Percentiles rank a stretch among this genome's conserved stretches.
Evolutionary conservation across 225 moss, liverwort and hornwort genomes (phyloP).

Genomic region (Sphagnum contortum): DNA sequence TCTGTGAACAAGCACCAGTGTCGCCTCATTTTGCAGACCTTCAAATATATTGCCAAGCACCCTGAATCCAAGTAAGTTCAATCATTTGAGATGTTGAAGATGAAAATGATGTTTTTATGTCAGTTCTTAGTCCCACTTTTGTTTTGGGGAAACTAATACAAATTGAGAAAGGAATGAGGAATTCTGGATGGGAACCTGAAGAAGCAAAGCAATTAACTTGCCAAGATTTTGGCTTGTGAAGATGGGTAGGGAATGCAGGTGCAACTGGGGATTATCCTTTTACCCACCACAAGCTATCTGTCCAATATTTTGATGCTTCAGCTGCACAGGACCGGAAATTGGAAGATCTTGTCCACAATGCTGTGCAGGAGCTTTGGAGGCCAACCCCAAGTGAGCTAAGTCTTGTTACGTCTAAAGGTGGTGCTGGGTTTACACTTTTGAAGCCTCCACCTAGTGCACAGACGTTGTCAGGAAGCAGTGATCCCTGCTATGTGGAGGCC

Average conservation of each 20-base stretch:
- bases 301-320: constrained; percentile 84
- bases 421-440: constrained; percentile 35
- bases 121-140: too few species aligned
- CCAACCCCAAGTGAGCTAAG: constrained; percentile 82
- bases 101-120: too few species aligned
- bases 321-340: constrained; percentile 91
- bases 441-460: constrained; percentile 63
- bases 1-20: constrained; percentile 95
- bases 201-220: too few species aligned
- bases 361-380: constrained; percentile 94
- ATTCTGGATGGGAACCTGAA: too few species aligned
- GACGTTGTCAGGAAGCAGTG: constrained; percentile 91
- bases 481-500: constrained; percentile 98
- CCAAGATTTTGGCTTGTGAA: constrained; percentile 9
- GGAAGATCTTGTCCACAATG: constrained; percentile 87
- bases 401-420: constrained; percentile 43
- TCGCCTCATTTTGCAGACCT: constrained; percentile 75
- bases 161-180: too few species aligned
- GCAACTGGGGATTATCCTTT: constrained; percentile 93
- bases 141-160: too few species aligned
- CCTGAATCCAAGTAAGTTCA: constrained; percentile 60
- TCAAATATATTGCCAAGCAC: constrained; percentile 70
- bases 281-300: constrained; percentile 92
- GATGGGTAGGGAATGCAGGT: constrained; percentile 75
- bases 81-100: too few species aligned